Percentiles rank a stretch among this genome's conserved stretches.
Evolutionary conservation across 345 rosid genomes (phyloP).

Genomic region (Rhizophora apiculata): DNA sequence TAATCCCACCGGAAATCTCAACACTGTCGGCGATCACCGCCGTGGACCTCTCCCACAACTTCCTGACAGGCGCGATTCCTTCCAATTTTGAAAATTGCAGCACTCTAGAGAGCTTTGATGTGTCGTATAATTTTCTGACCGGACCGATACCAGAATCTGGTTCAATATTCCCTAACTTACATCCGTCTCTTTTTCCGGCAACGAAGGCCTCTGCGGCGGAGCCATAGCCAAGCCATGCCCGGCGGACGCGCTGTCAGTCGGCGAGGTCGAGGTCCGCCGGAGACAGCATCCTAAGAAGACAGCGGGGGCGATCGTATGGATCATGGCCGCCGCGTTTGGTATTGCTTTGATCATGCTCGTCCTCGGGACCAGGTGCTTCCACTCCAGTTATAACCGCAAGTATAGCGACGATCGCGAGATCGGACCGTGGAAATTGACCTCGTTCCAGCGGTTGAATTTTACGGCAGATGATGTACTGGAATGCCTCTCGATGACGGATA

Average conservation of each 20-base stretch:
- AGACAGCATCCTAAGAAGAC: conserved; percentile 54
- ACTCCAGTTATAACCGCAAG: conserved; percentile 43
- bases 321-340: conserved; percentile 82
- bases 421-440: conserved; percentile 92
- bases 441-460: conserved; percentile 85
- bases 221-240: conserved; percentile 53
- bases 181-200: conserved; percentile 72
- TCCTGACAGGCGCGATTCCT: conserved; percentile 79
- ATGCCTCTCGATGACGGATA: conserved; percentile 61
- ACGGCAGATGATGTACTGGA: conserved; percentile 85
- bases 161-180: conserved; percentile 54
- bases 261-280: conserved; percentile 30
- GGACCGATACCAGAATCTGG: conserved; percentile 79
- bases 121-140: conserved; percentile 60
- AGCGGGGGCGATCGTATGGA: conserved; percentile 90
- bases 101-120: conserved; percentile 76
- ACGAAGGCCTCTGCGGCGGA: conserved; percentile 80
- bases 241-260: conserved; percentile 25
- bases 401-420: conserved; percentile 37
- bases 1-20: conserved; percentile 82
- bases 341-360: conserved; percentile 66
- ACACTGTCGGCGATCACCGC: conserved; percentile 59
- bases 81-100: conserved; percentile 70
- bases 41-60: conserved; percentile 75
- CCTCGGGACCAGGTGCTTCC: conserved; percentile 72